Percentiles rank a stretch among this genome's conserved stretches.
phyloP scores from a whole-genome alignment of 2,329 filamentous ascomycete species.

The Grosmannia clavigera region DNA sequence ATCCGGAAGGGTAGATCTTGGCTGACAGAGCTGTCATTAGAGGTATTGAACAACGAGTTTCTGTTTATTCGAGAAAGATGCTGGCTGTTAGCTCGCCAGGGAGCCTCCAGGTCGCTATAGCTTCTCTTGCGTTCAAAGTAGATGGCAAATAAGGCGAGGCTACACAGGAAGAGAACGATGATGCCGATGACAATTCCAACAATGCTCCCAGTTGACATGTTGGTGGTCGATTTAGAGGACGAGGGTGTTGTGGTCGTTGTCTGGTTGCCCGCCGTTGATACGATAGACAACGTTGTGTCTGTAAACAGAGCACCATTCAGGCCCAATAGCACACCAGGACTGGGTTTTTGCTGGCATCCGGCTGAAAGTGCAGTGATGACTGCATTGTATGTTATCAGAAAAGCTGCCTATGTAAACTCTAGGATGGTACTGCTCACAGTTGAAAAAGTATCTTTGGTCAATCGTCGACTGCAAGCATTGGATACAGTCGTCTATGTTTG shows the following conservation, averaged over 20 bases:
- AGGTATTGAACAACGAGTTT: no score
- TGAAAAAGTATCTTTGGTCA: slow-evolving; percentile 31
- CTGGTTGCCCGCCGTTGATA: slow-evolving; percentile 16
- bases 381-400: slow-evolving; percentile 13
- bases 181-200: slow-evolving; percentile 39
- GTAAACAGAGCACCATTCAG: slow-evolving; percentile 32
- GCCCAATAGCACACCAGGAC: slow-evolving; percentile 23
- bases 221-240: slow-evolving; percentile 10
- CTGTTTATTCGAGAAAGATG: no score
- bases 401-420: neutral
- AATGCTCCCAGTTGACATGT: slow-evolving; percentile 35
- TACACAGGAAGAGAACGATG: slow-evolving; percentile 27
- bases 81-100: slow-evolving; percentile 13
- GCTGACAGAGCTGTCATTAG: no score
- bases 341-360: slow-evolving; percentile 33
- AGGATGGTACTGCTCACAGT: slow-evolving; percentile 26
- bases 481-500: slow-evolving; percentile 24
- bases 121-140: slow-evolving; percentile 17
- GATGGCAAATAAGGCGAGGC: slow-evolving; percentile 29
- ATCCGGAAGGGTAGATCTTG: no score
- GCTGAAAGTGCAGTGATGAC: slow-evolving; percentile 35
- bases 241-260: slow-evolving; percentile 15
- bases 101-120: slow-evolving; percentile 21
- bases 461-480: slow-evolving; percentile 29
- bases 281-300: slow-evolving; percentile 25